A percentile compares a stretch with the other conserved stretches of the same genome.
Conservation (phyloP, 208 protist species). For the Naegleria fowleri region DNA sequence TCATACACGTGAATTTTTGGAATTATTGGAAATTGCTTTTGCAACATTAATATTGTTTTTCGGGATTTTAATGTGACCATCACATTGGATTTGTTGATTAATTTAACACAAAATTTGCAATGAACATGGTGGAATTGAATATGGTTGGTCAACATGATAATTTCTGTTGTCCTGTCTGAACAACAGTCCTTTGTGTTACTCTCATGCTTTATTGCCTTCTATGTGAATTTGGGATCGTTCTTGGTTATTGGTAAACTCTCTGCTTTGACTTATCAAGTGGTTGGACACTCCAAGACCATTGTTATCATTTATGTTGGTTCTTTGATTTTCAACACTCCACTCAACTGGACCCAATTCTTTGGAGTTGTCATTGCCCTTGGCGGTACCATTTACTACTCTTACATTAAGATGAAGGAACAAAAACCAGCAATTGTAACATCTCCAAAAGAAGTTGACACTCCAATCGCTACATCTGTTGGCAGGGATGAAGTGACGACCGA, state of each 20-base stretch:
- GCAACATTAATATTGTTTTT: not conserved
- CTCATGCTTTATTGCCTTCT: conserved; percentile 67
- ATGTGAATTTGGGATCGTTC: conserved; percentile 76
- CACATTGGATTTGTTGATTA: too few relatives aligned
- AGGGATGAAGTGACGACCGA: too few relatives aligned
- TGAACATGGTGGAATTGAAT: too few relatives aligned
- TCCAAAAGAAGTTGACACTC: not conserved
- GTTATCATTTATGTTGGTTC: conserved; percentile 62
- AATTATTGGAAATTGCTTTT: too few relatives aligned
- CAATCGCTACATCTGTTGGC: too few relatives aligned
- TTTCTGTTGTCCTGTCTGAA: not conserved
- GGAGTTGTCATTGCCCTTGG: conserved; percentile 57
- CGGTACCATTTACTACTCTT: conserved; percentile 57
- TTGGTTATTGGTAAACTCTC: conserved; percentile 67
- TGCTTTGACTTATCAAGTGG: conserved; percentile 69
- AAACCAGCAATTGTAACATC: not conserved
- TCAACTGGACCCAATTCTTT: conserved; percentile 42
- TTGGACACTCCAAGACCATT: conserved; percentile 66
- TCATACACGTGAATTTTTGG: too few relatives aligned
- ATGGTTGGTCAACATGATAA: too few relatives aligned
- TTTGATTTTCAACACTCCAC: conserved; percentile 49
- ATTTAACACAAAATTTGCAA: too few relatives aligned
- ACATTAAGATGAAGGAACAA: conserved; percentile 36
- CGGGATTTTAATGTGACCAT: too few relatives aligned
- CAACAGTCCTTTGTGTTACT: conserved; percentile 58